These are phyloP conservation scores for Vigna angularis DNA, from an alignment of 306 rosid genomes.

Conservation along the genomic window DNA sequence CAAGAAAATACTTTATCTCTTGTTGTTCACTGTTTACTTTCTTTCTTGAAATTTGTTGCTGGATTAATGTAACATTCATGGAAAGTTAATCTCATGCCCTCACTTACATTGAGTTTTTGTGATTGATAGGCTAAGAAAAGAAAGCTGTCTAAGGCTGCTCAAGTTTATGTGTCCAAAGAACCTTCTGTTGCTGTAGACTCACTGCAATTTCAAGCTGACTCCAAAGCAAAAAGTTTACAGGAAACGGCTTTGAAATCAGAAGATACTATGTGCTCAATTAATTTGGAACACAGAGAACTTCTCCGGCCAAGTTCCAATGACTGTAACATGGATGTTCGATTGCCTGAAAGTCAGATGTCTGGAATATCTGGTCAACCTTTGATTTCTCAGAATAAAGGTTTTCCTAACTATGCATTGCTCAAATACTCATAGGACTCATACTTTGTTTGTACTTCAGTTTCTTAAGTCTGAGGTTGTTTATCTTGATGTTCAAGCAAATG, in stretches of 20 bases:
- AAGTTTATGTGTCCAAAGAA: constrained; percentile 48
- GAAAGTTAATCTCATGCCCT: constrained; percentile 20
- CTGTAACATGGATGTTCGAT: constrained; percentile 42
- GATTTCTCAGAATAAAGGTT: constrained; percentile 64
- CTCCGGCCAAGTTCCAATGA: constrained; percentile 33
- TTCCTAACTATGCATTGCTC: constrained; percentile 29
- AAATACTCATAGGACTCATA: neutral
- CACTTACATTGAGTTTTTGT: constrained; percentile 34
- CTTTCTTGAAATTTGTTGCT: constrained; percentile 33
- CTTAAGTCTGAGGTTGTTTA: constrained; percentile 25
- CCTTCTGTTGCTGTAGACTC: constrained; percentile 42
- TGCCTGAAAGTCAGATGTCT: constrained; percentile 58
- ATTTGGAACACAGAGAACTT: constrained; percentile 46
- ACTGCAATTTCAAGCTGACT: constrained; percentile 45
- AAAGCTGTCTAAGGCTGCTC: constrained; percentile 53
- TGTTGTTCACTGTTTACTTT: constrained; percentile 23
- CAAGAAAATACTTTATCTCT: neutral
- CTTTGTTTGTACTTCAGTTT: neutral
- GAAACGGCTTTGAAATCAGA: constrained; percentile 49
- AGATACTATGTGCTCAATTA: constrained; percentile 45
- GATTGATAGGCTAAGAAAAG: constrained; percentile 60
- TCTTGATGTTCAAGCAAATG: neutral
- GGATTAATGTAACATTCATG: constrained; percentile 22
- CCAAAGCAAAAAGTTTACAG: constrained; percentile 40
- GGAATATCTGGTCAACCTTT: constrained; percentile 52